Conservation (phyloP, 805 yeast genomes). For the Kodamaea sagamina region DNA sequence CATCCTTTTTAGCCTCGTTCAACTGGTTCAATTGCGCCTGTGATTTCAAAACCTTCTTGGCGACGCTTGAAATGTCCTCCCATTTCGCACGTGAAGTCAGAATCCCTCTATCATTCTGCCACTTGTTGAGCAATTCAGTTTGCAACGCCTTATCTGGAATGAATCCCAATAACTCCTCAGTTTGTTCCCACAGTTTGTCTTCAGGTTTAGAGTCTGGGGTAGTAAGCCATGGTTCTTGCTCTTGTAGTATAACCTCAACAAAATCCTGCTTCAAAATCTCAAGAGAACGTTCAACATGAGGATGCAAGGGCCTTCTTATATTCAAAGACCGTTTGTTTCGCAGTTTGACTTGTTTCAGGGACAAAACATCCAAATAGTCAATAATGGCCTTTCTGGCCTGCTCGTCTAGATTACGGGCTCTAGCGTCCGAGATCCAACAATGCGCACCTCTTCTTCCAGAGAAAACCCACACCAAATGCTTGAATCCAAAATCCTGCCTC, state of each 20-base stretch:
- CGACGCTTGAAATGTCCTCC: constrained; percentile 67
- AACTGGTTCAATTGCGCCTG: constrained; percentile 49
- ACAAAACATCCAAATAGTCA: constrained; percentile 78
- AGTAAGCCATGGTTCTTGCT: constrained; percentile 83
- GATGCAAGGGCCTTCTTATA: constrained; percentile 82
- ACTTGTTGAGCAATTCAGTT: constrained; percentile 53
- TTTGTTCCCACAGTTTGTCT: constrained; percentile 48
- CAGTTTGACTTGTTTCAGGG: constrained; percentile 36
- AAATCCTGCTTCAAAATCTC: constrained; percentile 66
- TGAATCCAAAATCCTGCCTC: constrained; percentile 85
- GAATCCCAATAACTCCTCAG: constrained; percentile 58
- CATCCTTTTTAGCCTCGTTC: constrained; percentile 77
- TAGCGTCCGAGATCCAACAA: constrained; percentile 91
- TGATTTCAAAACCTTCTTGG: constrained; percentile 47
- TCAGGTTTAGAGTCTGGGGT: constrained; percentile 37
- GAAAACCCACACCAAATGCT: constrained; percentile 88
- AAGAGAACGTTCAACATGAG: constrained; percentile 77
- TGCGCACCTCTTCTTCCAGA: constrained; percentile 99
- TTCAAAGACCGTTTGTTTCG: constrained; percentile 44
- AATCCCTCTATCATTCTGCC: constrained; percentile 45
- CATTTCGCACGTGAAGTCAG: constrained; percentile 67
- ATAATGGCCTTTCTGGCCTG: constrained; percentile 72
- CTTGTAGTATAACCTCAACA: constrained; percentile 63
- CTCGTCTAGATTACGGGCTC: constrained; percentile 78
- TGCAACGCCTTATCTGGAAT: constrained; percentile 62